Percentiles rank a stretch among this genome's conserved stretches.
These are phyloP conservation scores for Stephania japonica DNA, from an alignment of 164 flowering plant species.

Conservation along the genomic window DNA sequence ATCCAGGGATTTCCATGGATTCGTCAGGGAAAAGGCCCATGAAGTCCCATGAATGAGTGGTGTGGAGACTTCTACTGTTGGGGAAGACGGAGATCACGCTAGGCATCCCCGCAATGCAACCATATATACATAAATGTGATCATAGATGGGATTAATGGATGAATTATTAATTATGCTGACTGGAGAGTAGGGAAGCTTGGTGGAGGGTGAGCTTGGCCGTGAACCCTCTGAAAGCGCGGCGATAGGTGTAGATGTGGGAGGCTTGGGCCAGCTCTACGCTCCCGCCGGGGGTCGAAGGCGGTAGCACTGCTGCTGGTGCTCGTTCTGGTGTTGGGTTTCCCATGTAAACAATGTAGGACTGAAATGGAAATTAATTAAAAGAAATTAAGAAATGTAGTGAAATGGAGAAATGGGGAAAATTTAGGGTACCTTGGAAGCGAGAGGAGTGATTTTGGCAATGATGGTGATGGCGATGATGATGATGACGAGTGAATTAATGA, in stretches of 20 bases:
- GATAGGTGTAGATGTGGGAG: conserved; percentile 70
- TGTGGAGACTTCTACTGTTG: conserved; percentile 58
- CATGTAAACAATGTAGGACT: conserved; percentile 79
- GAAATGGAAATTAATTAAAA: conserved; percentile 8
- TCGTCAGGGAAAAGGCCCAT: conserved; percentile 65
- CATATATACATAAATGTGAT: no score
- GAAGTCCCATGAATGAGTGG: conserved; percentile 90
- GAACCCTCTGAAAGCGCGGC: conserved; percentile 71
- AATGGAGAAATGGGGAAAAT: no score
- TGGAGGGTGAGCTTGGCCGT: conserved; percentile 60
- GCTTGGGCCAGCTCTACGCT: conserved; percentile 50
- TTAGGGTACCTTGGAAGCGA: background rate
- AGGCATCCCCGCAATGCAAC: conserved; percentile 44
- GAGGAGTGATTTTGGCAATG: no score
- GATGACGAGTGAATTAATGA: no score
- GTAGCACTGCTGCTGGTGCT: conserved; percentile 30
- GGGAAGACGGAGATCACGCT: conserved; percentile 84
- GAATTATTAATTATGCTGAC: no score
- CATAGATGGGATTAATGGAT: no score
- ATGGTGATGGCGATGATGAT: no score
- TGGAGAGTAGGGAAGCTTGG: conserved; percentile 53
- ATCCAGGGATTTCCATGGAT: conserved; percentile 66
- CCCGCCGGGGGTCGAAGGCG: conserved; percentile 29
- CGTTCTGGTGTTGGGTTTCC: conserved; percentile 52
- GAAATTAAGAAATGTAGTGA: background rate